phyloP scores from a whole-genome alignment of 1,284 basidiomycete genomes.

The Pterulicium gracile region DNA sequence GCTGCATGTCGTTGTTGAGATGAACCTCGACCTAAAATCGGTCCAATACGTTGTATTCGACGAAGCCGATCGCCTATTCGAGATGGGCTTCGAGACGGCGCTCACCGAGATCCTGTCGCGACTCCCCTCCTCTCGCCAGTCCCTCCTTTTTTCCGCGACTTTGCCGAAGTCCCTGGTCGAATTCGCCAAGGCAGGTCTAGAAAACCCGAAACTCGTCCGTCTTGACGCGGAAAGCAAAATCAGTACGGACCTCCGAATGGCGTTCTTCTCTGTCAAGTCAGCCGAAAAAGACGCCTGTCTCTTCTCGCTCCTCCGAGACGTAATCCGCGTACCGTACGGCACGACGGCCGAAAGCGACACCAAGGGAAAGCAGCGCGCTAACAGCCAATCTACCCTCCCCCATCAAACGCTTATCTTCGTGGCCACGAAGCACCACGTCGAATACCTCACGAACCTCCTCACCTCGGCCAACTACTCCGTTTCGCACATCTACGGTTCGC shows the following conservation, averaged over 20 bases:
- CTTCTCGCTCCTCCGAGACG: slow-evolving; percentile 74
- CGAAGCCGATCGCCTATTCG: slow-evolving; percentile 96
- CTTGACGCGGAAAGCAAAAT: slow-evolving; percentile 96
- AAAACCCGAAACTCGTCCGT: slow-evolving; percentile 90
- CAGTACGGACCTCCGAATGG: slow-evolving; percentile 86
- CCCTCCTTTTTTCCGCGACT: slow-evolving; percentile 92
- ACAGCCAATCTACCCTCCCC: slow-evolving; percentile 48
- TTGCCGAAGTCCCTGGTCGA: slow-evolving; percentile 94
- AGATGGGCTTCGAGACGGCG: slow-evolving; percentile 94
- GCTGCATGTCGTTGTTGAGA: slow-evolving; percentile 92
- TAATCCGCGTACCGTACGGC: slow-evolving; percentile 73
- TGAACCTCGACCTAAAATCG: slow-evolving; percentile 87
- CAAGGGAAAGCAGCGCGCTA: slow-evolving; percentile 39
- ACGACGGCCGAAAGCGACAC: slow-evolving; percentile 22
- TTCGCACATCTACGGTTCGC: slow-evolving; percentile 94
- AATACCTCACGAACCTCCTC: slow-evolving; percentile 81
- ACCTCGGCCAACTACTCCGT: slow-evolving; percentile 82
- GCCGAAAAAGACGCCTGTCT: slow-evolving; percentile 93
- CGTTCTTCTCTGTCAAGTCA: slow-evolving; percentile 90
- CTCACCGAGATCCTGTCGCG: slow-evolving; percentile 87
- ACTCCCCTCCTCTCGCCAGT: slow-evolving; percentile 81
- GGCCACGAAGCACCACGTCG: slow-evolving; percentile 99
- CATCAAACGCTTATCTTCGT: slow-evolving; percentile 94
- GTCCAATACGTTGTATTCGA: slow-evolving; percentile 94
- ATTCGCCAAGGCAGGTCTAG: slow-evolving; percentile 93